A percentile compares a stretch with the other conserved stretches of the same genome.
Conservation (phyloP, 768 basidiomycete species). For the Termitomyces sp. region DNA sequence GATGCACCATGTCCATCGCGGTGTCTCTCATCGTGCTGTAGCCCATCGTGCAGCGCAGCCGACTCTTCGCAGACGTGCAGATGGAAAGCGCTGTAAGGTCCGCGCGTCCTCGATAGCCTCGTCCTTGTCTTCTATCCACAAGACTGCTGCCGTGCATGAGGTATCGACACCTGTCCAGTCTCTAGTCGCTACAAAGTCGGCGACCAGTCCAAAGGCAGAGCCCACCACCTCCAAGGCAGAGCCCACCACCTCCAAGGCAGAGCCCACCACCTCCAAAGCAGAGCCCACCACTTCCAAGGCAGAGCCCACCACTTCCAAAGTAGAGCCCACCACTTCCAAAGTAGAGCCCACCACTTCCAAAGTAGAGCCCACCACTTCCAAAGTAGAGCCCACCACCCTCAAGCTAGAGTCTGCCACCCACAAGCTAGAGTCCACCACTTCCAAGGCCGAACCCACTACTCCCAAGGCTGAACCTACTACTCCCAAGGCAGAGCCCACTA, state of each 20-base stretch:
- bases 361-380: not conserved
- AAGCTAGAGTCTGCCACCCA: slow-evolving; percentile 12
- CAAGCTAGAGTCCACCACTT: not conserved
- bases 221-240: slow-evolving; percentile 12
- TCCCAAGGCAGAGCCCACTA: not conserved
- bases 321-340: slow-evolving; percentile 1
- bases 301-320: not conserved
- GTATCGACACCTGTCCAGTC: not conserved
- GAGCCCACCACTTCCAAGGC: slow-evolving; percentile 11
- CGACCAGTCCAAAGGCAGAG: slow-evolving; percentile 1
- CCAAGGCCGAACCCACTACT: slow-evolving; percentile 1
- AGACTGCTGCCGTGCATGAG: slow-evolving; percentile 1
- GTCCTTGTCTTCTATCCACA: slow-evolving; percentile 12
- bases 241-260: slow-evolving; percentile 15
- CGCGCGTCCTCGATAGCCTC: slow-evolving; percentile 22
- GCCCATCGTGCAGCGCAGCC: slow-evolving; percentile 20
- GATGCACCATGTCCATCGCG: slow-evolving; percentile 37
- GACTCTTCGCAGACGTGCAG: slow-evolving; percentile 22
- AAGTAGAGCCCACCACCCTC: slow-evolving; percentile 5
- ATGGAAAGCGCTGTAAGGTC: slow-evolving; percentile 31
- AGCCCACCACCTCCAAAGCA: slow-evolving; percentile 12
- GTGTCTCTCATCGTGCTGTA: slow-evolving; percentile 38
- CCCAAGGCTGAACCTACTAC: slow-evolving; percentile 10
- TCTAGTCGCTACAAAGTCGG: not conserved
- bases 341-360: slow-evolving; percentile 9